Evolutionary conservation across 495 filamentous ascomycete genomes (phyloP).

Genomic region (Oidiodendron maius): DNA sequence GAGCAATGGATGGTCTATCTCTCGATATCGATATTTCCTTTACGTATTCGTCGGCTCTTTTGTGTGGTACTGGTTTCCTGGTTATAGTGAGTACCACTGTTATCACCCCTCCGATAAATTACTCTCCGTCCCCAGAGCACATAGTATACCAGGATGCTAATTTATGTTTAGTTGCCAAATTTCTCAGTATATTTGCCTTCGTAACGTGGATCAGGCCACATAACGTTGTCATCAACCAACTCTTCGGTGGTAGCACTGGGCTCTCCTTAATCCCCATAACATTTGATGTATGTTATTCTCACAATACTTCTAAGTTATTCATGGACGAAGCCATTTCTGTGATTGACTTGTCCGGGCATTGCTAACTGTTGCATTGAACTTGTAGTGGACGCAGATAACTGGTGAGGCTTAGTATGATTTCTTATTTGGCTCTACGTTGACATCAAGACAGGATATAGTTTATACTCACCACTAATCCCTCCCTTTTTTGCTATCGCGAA

Average conservation of each 20-base stretch:
- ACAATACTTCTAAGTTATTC: too few species aligned
- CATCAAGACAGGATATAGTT: not conserved
- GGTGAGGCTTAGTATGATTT: conserved; percentile 49
- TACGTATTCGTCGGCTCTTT: conserved; percentile 53
- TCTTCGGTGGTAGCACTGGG: conserved; percentile 61
- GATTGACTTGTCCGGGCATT: not conserved
- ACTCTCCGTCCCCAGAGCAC: too few species aligned
- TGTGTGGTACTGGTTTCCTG: conserved; percentile 47
- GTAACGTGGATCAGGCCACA: conserved; percentile 55
- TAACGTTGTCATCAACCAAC: conserved; percentile 61
- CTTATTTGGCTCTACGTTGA: too few species aligned
- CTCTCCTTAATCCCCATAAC: conserved; percentile 47
- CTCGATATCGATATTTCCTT: conserved; percentile 61
- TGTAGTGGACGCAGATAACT: conserved; percentile 33
- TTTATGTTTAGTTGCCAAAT: conserved; percentile 52
- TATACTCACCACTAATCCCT: conserved; percentile 37
- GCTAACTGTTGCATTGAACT: conserved; percentile 21
- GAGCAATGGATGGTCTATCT: conserved; percentile 60
- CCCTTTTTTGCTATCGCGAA: conserved; percentile 56
- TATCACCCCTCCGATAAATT: too few species aligned
- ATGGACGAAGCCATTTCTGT: conserved; percentile 52
- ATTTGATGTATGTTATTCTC: not conserved
- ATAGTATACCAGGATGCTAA: too few species aligned
- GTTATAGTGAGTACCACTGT: conserved; percentile 4
- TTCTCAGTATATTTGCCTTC: conserved; percentile 52